Evolutionary conservation across 106 monocot species (phyloP).

Genomic region (Dendrobium huoshanense): DNA sequence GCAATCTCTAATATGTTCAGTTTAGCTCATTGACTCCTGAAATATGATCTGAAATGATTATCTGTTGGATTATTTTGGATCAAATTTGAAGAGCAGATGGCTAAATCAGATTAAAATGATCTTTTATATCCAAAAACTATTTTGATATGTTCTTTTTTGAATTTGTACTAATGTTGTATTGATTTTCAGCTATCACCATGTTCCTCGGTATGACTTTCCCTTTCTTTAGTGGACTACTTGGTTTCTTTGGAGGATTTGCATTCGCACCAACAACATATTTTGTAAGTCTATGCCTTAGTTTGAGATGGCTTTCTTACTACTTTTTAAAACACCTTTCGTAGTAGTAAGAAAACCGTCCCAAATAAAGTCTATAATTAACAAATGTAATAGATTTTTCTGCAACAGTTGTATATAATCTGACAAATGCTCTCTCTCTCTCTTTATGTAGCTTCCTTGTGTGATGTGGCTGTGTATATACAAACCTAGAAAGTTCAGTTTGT

Average conservation of each 20-base stretch:
- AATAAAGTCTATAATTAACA: too few relatives aligned
- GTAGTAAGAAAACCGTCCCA: too few relatives aligned
- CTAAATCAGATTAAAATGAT: too few relatives aligned
- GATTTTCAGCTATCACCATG: slow-evolving; percentile 42
- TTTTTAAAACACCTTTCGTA: too few relatives aligned
- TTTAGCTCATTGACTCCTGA: too few relatives aligned
- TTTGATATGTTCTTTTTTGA: too few relatives aligned
- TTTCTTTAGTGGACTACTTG: slow-evolving; percentile 58
- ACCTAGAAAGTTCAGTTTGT: slow-evolving; percentile 51
- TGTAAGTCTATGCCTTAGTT: slow-evolving; percentile 16
- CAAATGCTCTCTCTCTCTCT: background rate
- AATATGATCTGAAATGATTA: background rate
- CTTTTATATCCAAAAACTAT: too few relatives aligned
- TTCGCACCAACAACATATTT: slow-evolving; percentile 56
- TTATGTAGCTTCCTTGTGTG: slow-evolving; percentile 56
- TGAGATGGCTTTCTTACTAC: background rate
- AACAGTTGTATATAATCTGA: too few relatives aligned
- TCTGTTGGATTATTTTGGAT: background rate
- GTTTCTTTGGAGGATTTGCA: slow-evolving; percentile 62
- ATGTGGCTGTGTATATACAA: slow-evolving; percentile 72
- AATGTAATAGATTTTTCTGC: too few relatives aligned
- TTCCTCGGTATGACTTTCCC: slow-evolving; percentile 37
- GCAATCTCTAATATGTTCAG: too few relatives aligned
- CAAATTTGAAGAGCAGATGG: too few relatives aligned
- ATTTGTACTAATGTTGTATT: too few relatives aligned